Conservation (phyloP, 2,329 filamentous ascomycete genomes). For the Meredithiella fracta region DNA sequence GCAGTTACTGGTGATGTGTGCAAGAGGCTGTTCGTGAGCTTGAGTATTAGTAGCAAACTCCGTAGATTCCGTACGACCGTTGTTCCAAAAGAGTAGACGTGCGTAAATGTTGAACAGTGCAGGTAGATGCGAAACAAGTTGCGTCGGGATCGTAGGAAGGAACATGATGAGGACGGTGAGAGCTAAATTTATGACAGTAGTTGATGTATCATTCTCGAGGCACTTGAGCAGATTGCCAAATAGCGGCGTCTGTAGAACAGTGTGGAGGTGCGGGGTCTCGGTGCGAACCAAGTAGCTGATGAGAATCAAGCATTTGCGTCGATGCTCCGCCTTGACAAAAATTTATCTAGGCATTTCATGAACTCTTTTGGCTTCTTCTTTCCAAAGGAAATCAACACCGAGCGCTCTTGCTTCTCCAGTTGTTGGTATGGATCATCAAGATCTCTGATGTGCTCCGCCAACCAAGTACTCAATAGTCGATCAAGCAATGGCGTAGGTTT, state of each 20-base stretch:
- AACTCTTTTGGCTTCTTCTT: constrained; percentile 55
- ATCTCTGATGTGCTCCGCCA: constrained; percentile 28
- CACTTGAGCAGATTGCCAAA: constrained; percentile 57
- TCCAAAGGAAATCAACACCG: constrained; percentile 42
- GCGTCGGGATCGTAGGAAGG: constrained; percentile 61
- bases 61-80: constrained; percentile 29
- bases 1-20: constrained; percentile 19
- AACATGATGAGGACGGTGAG: constrained; percentile 67
- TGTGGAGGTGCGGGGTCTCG: constrained; percentile 64
- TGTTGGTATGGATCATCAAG: constrained; percentile 16
- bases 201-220: constrained; percentile 61
- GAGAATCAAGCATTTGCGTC: constrained; percentile 47
- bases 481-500: constrained; percentile 35
- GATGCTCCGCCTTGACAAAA: constrained; percentile 48
- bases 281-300: constrained; percentile 57
- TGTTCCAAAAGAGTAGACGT: constrained; percentile 63
- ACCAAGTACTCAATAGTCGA: constrained; percentile 40
- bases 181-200: constrained; percentile 57
- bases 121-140: constrained; percentile 50
- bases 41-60: constrained; percentile 21
- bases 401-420: constrained; percentile 34
- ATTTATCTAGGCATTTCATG: constrained; percentile 46
- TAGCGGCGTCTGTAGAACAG: constrained; percentile 53
- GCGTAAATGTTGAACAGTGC: constrained; percentile 70
- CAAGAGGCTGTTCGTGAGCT: constrained; percentile 5